Evolutionary conservation across 2,329 filamentous ascomycete genomes (phyloP).

Genomic region (Metarhizium humberi): DNA sequence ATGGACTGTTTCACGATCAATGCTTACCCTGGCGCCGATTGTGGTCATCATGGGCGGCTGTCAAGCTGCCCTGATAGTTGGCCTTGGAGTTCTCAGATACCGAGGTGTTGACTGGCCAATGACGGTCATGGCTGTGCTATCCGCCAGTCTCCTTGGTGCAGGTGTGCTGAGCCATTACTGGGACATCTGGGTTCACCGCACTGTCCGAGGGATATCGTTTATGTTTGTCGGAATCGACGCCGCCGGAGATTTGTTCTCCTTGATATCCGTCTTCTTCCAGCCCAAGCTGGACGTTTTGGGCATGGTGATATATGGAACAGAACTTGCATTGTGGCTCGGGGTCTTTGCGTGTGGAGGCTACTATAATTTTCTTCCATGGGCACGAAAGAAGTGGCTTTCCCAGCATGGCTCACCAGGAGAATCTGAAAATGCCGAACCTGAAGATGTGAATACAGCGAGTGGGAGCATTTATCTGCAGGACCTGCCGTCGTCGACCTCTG

Average conservation of each 20-base stretch:
- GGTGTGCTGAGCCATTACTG: conserved; percentile 61
- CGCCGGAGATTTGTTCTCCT: conserved; percentile 56
- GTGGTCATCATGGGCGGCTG: conserved; percentile 48
- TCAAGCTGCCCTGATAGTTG: conserved; percentile 51
- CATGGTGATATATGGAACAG: conserved; percentile 57
- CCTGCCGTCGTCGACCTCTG: conserved; percentile 49
- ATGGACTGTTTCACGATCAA: conserved; percentile 41
- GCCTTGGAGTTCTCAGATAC: conserved; percentile 34
- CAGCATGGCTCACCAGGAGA: conserved; percentile 5
- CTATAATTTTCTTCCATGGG: conserved; percentile 54
- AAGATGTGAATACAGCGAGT: background rate
- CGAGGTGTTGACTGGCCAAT: conserved; percentile 48
- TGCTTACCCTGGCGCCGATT: conserved; percentile 39
- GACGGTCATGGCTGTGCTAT: conserved; percentile 57
- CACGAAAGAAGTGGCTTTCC: conserved; percentile 25
- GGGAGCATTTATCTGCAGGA: background rate
- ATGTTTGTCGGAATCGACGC: conserved; percentile 64
- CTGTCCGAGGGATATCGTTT: conserved; percentile 63
- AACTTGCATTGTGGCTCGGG: conserved; percentile 58
- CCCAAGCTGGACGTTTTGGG: conserved; percentile 49
- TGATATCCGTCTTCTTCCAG: conserved; percentile 56
- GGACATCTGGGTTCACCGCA: conserved; percentile 58
- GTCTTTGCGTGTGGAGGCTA: conserved; percentile 57
- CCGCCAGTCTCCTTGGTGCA: conserved; percentile 51
- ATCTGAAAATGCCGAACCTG: background rate